Evolutionary conservation across 106 monocot genomes (phyloP).

Genomic region (Narthecium ossifragum): DNA sequence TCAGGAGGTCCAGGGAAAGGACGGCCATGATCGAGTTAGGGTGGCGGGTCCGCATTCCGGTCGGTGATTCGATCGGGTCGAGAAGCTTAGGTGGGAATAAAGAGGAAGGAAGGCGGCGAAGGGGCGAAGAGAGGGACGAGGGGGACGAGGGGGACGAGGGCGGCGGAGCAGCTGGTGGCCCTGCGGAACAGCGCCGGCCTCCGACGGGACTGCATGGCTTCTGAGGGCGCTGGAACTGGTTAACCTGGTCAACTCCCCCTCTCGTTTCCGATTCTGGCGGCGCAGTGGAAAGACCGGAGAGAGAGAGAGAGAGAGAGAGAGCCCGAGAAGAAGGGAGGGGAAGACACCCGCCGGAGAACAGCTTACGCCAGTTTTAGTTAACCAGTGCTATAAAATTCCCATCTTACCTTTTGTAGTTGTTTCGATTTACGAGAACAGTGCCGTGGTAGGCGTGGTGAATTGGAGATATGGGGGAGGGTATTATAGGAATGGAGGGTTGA

Average conservation of each 20-base stretch:
- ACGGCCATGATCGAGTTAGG: constrained; percentile 13
- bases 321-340: neutral
- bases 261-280: neutral
- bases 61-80: neutral
- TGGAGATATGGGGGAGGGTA: neutral
- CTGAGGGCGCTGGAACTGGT: neutral
- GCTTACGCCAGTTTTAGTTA: neutral
- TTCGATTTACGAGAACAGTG: no score
- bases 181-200: constrained; percentile 17
- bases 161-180: constrained; percentile 21
- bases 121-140: constrained; percentile 20
- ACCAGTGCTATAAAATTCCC: neutral
- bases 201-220: constrained; percentile 20
- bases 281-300: constrained; percentile 7
- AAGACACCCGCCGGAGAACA: neutral
- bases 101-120: constrained; percentile 57
- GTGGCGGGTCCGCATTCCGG: neutral
- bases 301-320: neutral
- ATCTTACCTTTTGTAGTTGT: neutral
- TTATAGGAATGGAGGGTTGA: neutral
- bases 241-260: neutral
- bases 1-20: constrained; percentile 59
- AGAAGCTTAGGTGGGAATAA: constrained; percentile 55
- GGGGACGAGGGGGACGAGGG: constrained; percentile 29
- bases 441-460: neutral